Base-by-base conservation (phyloP, 306 rosid genomes). In the Dalbergia cultrata region DNA sequence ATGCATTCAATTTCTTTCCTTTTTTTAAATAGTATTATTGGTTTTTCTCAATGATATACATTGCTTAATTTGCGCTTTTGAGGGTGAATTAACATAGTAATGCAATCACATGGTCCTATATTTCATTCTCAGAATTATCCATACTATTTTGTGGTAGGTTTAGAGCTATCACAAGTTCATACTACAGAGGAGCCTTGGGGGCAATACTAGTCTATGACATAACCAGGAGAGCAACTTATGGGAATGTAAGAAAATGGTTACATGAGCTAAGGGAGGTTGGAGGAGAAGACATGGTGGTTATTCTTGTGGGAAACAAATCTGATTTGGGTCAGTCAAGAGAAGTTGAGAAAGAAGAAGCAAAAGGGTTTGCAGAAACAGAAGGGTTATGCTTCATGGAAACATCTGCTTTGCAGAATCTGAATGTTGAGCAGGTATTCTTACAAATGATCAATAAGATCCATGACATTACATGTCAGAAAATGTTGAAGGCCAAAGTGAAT, bases 111-210 rank as follows among this genome's bases (percentile, higher is more conserved):
- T 77, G 74, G 71, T 70, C 22, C 62, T 64, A 21, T 39, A 72
- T 58, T 66, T 57, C 9, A 65, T 45, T 72, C 62, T 66, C 19
- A 78, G 16, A 67, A 31, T 31, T 8, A 63, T 59, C 9, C 19
- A 17, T 61, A 60, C 14, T 26, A n/a, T 34, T 69, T 60, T 65
- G 45, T 81, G 67, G 58, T 80, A 95, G 99, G 82, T 95, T 93
- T 67, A 93, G 98, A 54, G 99, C 99, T 13, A 95, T 95, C 47
- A 95, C 99, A 11, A 95, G 97, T 53, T 93, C 99, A 54, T 95
- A 95, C 74, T 95, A 95, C 83, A 88, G 98, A 22, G 99, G 99
- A 76, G 99, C 99, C 6, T 66, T 93, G 1, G 99, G 99, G 1
- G 95, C 98, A 37, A 74, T 95, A 53, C 84, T 95, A 35, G 96